Base-by-base conservation (phyloP, 2,329 filamentous ascomycete species). In the Talaromyces sp. region DNA sequence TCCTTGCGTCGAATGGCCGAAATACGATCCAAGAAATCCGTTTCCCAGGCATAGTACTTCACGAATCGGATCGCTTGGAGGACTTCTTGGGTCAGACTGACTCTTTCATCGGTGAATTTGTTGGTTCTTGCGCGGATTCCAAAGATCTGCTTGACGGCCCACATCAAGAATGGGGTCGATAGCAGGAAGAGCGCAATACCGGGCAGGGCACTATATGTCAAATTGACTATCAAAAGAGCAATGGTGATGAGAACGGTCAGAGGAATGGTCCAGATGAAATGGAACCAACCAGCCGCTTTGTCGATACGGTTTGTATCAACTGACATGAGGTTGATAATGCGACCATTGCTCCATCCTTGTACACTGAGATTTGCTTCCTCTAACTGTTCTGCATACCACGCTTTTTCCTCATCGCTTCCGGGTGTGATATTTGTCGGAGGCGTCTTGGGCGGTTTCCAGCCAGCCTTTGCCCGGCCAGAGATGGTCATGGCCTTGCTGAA, bases 41-140 rank as follows among this genome's bases (percentile, higher is more conserved):
- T 88, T 75, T 97, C 93, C 93, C 93, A 97, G 10, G 92, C 93
- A 75, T 97, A 97, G 76, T 89, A 96, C 77, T 97, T 97, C 79
- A 97, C 93, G 73, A 97, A 97, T 31, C 93, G 87, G 29, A 96
- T 92, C 0, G 91, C 91, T 70, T 92, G 89, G 13, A 97, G 75
- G 59, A 97, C 96, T 74, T 97, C 93, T 75, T 97, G 93, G 0
- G 92, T 97, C 49, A 97, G 81, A 65, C 90, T 90, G 22, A 97
- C 93, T 69, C 93, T 87, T 79, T 95, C 91, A 75, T 97, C 93
- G 1, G 93, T 97, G 67, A 96, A 87, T 74, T 92, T 93, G 83
- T 96, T 97, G 82, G 97, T 96, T 45, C 77, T 82, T 71, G 86
- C 87, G 73, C 93, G 86, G 63, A 92, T 88, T 10, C 80, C 79